Evolutionary conservation across 2,329 filamentous ascomycete species (phyloP), one percentile per base, ranked within the genome.

Genomic region (Furcasterigmium sp.): DNA sequence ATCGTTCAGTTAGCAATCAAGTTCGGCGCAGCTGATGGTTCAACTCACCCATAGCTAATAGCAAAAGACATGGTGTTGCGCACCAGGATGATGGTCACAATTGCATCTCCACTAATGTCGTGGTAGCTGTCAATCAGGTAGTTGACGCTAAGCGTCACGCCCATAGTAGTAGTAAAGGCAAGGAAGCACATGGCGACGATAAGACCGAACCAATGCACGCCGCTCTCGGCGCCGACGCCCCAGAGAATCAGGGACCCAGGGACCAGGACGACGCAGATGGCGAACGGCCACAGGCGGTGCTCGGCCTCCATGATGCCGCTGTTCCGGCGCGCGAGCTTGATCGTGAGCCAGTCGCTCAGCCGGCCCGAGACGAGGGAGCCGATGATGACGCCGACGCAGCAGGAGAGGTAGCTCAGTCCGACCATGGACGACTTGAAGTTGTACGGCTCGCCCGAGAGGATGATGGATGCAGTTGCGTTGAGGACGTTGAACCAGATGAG

Each of bases 401-500:
- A 65, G 2, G 65, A 58, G 2, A 67, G 30, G 43, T 69, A 69
- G 17, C 55, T 59, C 2, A 69, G 45, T 0, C 66, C 66, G 5
- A 69, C 64, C 45, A 66, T 60, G 1, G 62, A 63, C 1, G 65
- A 55, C 5, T 51, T 50, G 39, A 69, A 69, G 48, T 61, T 60
- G 46, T 69, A 69, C 1, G 65, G 64, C 0, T 55, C 44, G 0
- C 56, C 58, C 1, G 61, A 60, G 1, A 69, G 54, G 8, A 69
- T 61, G 20, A 67, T 64, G 21, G 59, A 72, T 17, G 58, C 63
- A 2, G 60, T 73, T 46, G 64, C 67, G 35, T 68, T 68, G n/a
- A 68, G 56, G 3, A 69, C 63, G 46, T 67, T 68, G 54, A 68
- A 69, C 55, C 62, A 69, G 29, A 68, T 58, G 3, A 70, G 57